Base-by-base conservation (phyloP, 306 rosid genomes). In the Acacia confusa region DNA sequence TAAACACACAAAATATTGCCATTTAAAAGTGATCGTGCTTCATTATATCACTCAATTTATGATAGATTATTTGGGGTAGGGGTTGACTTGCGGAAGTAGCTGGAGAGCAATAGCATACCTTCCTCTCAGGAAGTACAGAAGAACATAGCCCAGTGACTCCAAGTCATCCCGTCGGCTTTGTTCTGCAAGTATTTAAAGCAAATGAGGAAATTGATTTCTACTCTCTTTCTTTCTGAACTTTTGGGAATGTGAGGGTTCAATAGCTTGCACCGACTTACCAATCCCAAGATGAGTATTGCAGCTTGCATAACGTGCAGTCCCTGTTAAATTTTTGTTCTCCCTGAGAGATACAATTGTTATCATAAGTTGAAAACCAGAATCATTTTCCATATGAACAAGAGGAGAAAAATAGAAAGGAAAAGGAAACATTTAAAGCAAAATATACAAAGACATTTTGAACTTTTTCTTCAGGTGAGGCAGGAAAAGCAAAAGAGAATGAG, bases 81-180 rank as follows among this genome's bases (percentile, higher is more conserved):
- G 68, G 1, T 44, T 74, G 34, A 66, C 75, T 60, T 9, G 66
- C 28, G 24, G 48, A 61, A 24, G 73, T 38, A 78, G 53, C 41
- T 52, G 68, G 68, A 83, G 61, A 66, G 47, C 27, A 36, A 83
- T 63, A 64, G 9, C 50, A 3, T 84, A 95, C 99, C 99, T 95
- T 89, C 99, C 99, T 85, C 98, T 89, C 77, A 95, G 90, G 82
- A 95, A 95, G 82, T 95, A 95, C 55, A 95, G 85, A 79, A 95
- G 98, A 79, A 95, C 99, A 86, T 93, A 95, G 82, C 98, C 99
- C 60, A 95, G 91, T 43, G 99, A 93, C 82, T 93, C 99, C 94
- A 95, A 82, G 90, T 95, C 99, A 93, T 93, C 99, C 79, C 99
- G 87, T 16, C 99, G 90, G 81, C 99, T 95, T 93, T 95, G 99